Conservation (phyloP, 306 rosid species). For the Abrus pulchellus region DNA sequence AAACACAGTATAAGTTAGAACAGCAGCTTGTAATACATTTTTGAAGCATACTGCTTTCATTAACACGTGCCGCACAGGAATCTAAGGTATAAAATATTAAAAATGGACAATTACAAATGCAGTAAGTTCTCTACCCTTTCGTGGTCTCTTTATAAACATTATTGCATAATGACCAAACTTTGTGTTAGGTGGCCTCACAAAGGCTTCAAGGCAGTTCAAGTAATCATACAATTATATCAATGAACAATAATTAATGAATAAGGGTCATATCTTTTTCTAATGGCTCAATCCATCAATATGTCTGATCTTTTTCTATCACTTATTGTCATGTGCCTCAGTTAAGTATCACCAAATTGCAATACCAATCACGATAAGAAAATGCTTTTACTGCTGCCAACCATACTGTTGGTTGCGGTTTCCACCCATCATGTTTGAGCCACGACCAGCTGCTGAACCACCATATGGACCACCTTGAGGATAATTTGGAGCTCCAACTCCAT, state of each 20-base stretch:
- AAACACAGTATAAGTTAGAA: slow-evolving; percentile 3
- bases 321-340: neutral
- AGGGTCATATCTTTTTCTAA: slow-evolving; percentile 4
- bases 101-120: neutral
- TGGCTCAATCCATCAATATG: neutral
- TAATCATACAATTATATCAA: slow-evolving; percentile 7
- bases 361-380: neutral
- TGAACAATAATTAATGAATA: slow-evolving; percentile 12
- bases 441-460: slow-evolving; percentile 63
- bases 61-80: neutral
- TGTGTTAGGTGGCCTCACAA: neutral
- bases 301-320: neutral
- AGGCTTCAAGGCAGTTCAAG: slow-evolving; percentile 16
- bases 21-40: slow-evolving; percentile 7
- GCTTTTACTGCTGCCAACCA: slow-evolving; percentile 65
- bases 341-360: neutral
- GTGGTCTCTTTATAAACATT: neutral
- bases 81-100: neutral
- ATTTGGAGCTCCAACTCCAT: slow-evolving; percentile 69
- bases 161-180: neutral
- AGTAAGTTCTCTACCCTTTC: neutral
- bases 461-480: slow-evolving; percentile 65
- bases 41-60: neutral
- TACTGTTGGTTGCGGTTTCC: slow-evolving; percentile 69
- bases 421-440: slow-evolving; percentile 59